These are phyloP conservation scores for Ogataea paradorogensis DNA, from an alignment of 805 yeast genomes.

Conservation along the genomic window DNA sequence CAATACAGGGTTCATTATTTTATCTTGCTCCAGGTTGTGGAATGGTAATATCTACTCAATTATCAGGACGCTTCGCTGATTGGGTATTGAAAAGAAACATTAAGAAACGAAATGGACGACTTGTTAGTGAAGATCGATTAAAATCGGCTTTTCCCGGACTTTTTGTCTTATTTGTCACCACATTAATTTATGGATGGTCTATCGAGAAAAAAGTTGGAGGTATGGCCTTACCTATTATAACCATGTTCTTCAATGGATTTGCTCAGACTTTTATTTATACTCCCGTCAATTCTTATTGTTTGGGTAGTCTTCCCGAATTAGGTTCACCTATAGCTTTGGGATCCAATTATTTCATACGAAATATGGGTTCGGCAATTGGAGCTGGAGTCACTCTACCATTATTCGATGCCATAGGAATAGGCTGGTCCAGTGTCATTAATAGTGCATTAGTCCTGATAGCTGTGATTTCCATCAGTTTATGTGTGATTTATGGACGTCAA, in stretches of 20 bases:
- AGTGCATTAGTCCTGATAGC: conserved; percentile 25
- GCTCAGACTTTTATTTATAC: conserved; percentile 51
- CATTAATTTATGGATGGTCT: conserved; percentile 51
- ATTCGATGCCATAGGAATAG: conserved; percentile 47
- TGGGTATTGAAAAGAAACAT: conserved; percentile 40
- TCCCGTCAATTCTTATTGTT: conserved; percentile 50
- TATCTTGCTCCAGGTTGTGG: conserved; percentile 55
- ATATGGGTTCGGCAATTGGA: conserved; percentile 47
- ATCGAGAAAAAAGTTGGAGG: conserved; percentile 48
- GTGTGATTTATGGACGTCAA: conserved; percentile 7
- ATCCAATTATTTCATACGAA: conserved; percentile 47
- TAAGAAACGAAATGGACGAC: conserved; percentile 34
- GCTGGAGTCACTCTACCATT: conserved; percentile 46
- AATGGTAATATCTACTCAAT: conserved; percentile 43
- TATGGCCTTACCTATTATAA: conserved; percentile 47
- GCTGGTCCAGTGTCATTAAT: conserved; percentile 50
- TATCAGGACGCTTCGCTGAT: conserved; percentile 53
- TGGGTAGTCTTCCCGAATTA: conserved; percentile 52
- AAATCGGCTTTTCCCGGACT: conserved; percentile 39
- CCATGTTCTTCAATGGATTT: conserved; percentile 44
- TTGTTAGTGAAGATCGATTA: conserved; percentile 51
- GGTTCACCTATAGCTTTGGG: conserved; percentile 50
- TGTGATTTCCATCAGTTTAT: conserved; percentile 1
- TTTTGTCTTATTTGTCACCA: conserved; percentile 38
- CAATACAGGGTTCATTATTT: conserved; percentile 49